Evolutionary conservation across 1,139 yeast species (phyloP).

Genomic region (Saccharomyces hybrid): DNA sequence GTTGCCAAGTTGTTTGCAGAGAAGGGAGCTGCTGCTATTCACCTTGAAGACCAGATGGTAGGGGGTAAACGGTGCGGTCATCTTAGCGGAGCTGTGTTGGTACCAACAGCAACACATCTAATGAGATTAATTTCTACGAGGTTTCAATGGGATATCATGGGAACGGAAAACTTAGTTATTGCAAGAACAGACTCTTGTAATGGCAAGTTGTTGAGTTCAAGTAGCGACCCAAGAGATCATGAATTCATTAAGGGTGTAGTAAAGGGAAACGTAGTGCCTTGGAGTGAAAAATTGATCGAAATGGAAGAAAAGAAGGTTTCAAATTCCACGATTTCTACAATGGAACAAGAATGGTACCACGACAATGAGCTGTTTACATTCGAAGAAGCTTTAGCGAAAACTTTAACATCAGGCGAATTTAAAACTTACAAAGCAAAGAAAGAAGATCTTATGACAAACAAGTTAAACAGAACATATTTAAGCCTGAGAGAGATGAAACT

Average conservation of each 20-base stretch:
- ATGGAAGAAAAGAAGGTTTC: slow-evolving; percentile 34
- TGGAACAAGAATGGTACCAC: slow-evolving; percentile 42
- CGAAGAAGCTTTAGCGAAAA: slow-evolving; percentile 40
- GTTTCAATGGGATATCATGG: slow-evolving; percentile 60
- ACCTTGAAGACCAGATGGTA: slow-evolving; percentile 55
- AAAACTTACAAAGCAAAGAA: slow-evolving; percentile 10
- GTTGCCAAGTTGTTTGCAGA: slow-evolving; percentile 57
- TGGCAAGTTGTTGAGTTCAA: slow-evolving; percentile 46
- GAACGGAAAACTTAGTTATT: slow-evolving; percentile 49
- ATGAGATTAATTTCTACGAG: slow-evolving; percentile 52
- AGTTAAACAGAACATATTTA: slow-evolving; percentile 13
- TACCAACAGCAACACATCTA: slow-evolving; percentile 53
- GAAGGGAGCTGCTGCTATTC: slow-evolving; percentile 59
- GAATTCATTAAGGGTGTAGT: slow-evolving; percentile 45
- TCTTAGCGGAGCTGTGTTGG: slow-evolving; percentile 54
- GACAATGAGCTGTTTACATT: slow-evolving; percentile 40
- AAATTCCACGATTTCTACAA: slow-evolving; percentile 33
- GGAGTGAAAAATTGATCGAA: slow-evolving; percentile 40
- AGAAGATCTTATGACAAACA: slow-evolving; percentile 3
- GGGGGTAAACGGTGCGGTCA: slow-evolving; percentile 65
- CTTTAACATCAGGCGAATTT: slow-evolving; percentile 16
- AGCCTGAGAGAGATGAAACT: slow-evolving; percentile 22
- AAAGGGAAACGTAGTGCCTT: slow-evolving; percentile 35
- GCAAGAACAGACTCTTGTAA: slow-evolving; percentile 59
- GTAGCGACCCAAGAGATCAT: slow-evolving; percentile 51